A percentile compares a stretch with the other conserved stretches of the same genome.
These are phyloP conservation scores for Sisymbrium altissimum DNA, from an alignment of 345 rosid genomes.

Conservation along the genomic window DNA sequence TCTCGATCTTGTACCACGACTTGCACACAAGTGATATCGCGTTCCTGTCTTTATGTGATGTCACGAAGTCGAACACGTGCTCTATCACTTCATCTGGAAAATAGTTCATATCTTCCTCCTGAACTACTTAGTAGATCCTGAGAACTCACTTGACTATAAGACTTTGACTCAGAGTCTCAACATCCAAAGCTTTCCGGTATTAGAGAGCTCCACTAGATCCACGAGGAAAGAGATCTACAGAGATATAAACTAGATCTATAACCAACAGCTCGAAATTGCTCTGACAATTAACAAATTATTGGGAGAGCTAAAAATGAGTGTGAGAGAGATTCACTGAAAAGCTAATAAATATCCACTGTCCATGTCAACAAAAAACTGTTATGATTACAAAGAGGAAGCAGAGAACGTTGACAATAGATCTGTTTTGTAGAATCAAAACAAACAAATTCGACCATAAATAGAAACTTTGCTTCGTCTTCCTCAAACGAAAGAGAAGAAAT, in stretches of 20 bases:
- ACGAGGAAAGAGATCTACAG: slow-evolving; percentile 5
- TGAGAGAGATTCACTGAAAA: not conserved
- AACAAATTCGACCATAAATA: slow-evolving; percentile 16
- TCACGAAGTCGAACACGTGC: slow-evolving; percentile 71
- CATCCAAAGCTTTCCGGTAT: too few species aligned
- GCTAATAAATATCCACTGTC: slow-evolving; percentile 24
- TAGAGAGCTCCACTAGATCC: not conserved
- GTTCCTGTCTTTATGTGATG: slow-evolving; percentile 77
- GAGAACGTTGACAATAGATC: slow-evolving; percentile 16
- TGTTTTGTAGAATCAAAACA: slow-evolving; percentile 20
- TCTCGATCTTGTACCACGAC: slow-evolving; percentile 88
- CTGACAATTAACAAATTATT: too few species aligned
- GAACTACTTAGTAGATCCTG: not conserved
- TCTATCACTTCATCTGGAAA: slow-evolving; percentile 95
- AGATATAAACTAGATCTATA: not conserved
- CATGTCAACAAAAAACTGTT: not conserved
- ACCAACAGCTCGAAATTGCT: not conserved
- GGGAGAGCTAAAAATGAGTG: slow-evolving; percentile 14
- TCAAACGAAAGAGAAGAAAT: not conserved
- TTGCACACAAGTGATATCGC: slow-evolving; percentile 81
- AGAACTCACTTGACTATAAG: not conserved
- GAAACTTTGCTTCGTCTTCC: slow-evolving; percentile 11
- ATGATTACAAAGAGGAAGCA: slow-evolving; percentile 22
- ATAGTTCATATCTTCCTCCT: slow-evolving; percentile 56
- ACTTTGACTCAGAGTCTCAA: not conserved